Evolutionary conservation across 208 protist genomes (phyloP), one percentile per base, ranked within the genome.

Genomic region (Endotrypanum monterogeii): DNA sequence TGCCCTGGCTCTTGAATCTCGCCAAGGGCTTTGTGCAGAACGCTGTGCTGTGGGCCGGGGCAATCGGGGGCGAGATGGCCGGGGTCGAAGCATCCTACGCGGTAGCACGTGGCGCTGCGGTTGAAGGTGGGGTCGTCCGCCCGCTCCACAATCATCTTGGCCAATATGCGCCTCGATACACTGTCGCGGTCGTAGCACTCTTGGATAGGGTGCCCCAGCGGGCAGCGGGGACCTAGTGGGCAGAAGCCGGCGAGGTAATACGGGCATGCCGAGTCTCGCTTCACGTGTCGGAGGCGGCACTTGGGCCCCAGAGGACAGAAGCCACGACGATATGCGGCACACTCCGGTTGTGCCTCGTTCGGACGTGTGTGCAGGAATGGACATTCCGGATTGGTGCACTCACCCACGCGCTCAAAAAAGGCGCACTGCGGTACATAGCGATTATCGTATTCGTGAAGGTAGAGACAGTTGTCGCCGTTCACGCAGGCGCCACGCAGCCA

Each of bases 301-400:
- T 85, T 66, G 14, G 95, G 93, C 28, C 97, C 97, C 35, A 94
- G 65, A 25, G 88, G 88, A 62, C 95, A 98, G 76, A 98, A 98
- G 25, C 94, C 96, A 56, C 94, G 86, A 25, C 86, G 80, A 82
- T 97, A 98, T 54, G 92, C 89, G 25, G 89, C 90, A 70, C 93
- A 98, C 83, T 94, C 89, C 16, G 91, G 87, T 71, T 83, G 57
- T 83, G 89, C 87, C 52, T 98, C 96, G 39, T 94, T 82, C 44
- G 89, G 88, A 56, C 84, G 83, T 9, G 97, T 78, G 79, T 99
- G 98, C 51, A 92, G 75, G 72, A 99, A 99, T 6, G 96, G 89
- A 79, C 98, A 99, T 78, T 99, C 98, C 16, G 96, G 94, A 86
- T 99, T 99, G 48, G 77, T 94, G 82, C 98, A 99, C 78, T 99